phyloP scores from a whole-genome alignment of 2,329 filamentous ascomycete species.

The Cladosporium sp. region DNA sequence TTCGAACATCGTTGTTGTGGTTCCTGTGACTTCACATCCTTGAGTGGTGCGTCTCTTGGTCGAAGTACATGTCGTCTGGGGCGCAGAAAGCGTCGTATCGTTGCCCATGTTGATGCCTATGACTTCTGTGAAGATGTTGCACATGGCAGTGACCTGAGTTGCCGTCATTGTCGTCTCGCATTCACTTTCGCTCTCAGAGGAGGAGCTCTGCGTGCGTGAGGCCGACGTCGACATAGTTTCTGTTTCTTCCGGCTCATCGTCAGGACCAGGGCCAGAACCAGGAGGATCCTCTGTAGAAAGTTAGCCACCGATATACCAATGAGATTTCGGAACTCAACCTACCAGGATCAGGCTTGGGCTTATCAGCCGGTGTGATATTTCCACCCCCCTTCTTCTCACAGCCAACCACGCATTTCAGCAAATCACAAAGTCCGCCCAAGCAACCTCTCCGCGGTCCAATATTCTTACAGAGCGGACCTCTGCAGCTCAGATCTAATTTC shows the following conservation, averaged over 20 bases:
- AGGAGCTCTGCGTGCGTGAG: neutral
- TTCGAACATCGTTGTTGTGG: slow-evolving; percentile 10
- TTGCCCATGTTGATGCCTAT: neutral
- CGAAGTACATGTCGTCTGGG: slow-evolving; percentile 5
- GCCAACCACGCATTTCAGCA: slow-evolving; percentile 5
- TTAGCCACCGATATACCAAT: neutral
- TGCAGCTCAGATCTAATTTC: neutral
- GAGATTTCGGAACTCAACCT: neutral
- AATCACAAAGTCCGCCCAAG: neutral
- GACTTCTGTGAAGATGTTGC: slow-evolving; percentile 16
- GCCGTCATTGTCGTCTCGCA: slow-evolving; percentile 10
- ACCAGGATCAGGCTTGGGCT: slow-evolving; percentile 2
- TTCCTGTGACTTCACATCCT: slow-evolving; percentile 2
- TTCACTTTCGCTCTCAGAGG: neutral
- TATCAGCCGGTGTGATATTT: neutral
- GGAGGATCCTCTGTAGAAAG: neutral
- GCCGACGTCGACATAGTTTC: neutral
- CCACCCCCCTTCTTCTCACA: slow-evolving; percentile 11
- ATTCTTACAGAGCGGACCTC: slow-evolving; percentile 6
- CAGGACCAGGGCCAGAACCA: neutral
- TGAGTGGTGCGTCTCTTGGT: neutral
- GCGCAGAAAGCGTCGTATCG: neutral
- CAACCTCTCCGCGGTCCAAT: neutral
- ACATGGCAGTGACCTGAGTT: slow-evolving; percentile 12
- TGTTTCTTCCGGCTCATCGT: neutral